Base-by-base conservation (phyloP, 495 filamentous ascomycete genomes). In the Aspergillus incahuasiensis region DNA sequence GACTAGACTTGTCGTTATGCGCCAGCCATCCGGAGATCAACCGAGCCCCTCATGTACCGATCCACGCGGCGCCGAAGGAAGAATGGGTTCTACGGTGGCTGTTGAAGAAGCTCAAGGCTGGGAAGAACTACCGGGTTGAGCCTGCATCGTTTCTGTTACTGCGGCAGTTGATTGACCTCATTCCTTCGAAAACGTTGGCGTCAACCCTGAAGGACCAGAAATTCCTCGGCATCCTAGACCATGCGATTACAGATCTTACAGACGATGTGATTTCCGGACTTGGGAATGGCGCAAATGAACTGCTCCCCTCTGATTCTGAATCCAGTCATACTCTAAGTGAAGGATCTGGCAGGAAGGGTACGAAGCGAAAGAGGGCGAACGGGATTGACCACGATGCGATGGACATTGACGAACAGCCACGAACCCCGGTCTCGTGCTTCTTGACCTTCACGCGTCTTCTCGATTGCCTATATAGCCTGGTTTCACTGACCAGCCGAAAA, bases 61-160 rank as follows among this genome's bases (percentile, higher is more conserved):
- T 48, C 21, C 53, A 66, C 35, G 62, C 67, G 13, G 70, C 72
- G 12, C 75, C 76, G 19, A 79, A 83, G 67, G 79, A 84, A 58
- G 84, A 88, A 68, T 88, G 84, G 84, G 73, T 85, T 7, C 65
- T 87, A 21, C 75, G 79, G 58, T 90, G 86, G 86, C 65, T 89
- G 22, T 72, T 89, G 57, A 85, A 84, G 63, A 83, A 78, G 59
- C 54, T 87, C 15, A 75, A 80, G 46, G 61, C 67, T 19, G 63
- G 64, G 19, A 71, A 73, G 43, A 74, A 70, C 58, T 75, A 72
- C 56, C 71, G 73, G 28, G 65, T 77, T 45, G 69, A 78, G 6
- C 67, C 73, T 19, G 61, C 60, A 11, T 74, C 77, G 22, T 86
- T 80, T 70, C 59, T 74, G 1, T 63, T 86, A 12, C 50, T 84